A percentile compares a stretch with the other conserved stretches of the same genome.
phyloP scores from a whole-genome alignment of 164 flowering plant species.

The Cinnamomum micranthum region DNA sequence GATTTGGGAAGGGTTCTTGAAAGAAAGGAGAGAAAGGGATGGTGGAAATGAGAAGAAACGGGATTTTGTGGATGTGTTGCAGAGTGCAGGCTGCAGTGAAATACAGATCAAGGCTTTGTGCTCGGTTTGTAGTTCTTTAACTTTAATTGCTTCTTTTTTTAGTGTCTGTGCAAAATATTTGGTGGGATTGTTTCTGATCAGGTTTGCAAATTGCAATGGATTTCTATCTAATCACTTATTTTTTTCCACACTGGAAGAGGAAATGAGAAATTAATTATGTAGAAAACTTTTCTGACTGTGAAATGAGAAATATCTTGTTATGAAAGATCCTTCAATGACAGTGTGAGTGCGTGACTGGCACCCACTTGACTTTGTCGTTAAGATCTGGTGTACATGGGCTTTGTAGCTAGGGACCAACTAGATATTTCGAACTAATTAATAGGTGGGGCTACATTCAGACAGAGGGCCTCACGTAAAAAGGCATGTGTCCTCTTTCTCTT shows the following conservation, averaged over 20 bases:
- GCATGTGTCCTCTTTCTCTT: too few relatives aligned
- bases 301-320: neutral
- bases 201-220: neutral
- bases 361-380: neutral
- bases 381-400: neutral
- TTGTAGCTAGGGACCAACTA: neutral
- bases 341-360: neutral
- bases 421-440: neutral
- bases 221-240: too few relatives aligned
- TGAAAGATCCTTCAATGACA: neutral
- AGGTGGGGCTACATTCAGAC: neutral
- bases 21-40: conserved; percentile 16
- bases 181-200: neutral
- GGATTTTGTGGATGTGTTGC: conserved; percentile 23
- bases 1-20: conserved; percentile 15
- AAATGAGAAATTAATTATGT: too few relatives aligned
- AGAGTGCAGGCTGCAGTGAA: conserved; percentile 9
- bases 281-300: too few relatives aligned
- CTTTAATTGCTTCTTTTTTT: neutral
- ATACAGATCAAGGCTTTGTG: conserved; percentile 20
- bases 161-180: neutral
- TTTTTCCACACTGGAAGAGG: too few relatives aligned
- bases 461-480: too few relatives aligned
- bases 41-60: neutral
- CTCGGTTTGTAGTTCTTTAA: conserved; percentile 8